Evolutionary conservation across 2,329 filamentous ascomycete genomes (phyloP).

Genomic region (Fusarium hainanense): DNA sequence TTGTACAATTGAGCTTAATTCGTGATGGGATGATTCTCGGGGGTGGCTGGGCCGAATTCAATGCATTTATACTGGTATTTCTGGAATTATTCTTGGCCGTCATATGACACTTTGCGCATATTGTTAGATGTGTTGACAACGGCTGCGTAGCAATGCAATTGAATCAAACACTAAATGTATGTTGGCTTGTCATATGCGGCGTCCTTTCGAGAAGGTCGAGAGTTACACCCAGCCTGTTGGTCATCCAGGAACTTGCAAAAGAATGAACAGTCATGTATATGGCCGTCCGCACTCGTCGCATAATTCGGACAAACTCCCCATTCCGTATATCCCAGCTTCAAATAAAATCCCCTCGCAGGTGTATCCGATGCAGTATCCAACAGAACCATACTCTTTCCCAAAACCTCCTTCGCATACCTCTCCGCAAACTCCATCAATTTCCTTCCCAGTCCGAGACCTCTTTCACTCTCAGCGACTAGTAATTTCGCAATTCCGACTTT

Average conservation of each 20-base stretch:
- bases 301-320: slow-evolving; percentile 6
- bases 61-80: not conserved
- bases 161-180: no score
- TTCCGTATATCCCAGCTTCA: not conserved
- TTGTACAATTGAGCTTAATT: not conserved
- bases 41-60: not conserved
- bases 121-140: no score
- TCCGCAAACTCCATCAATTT: slow-evolving; percentile 1
- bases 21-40: not conserved
- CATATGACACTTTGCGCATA: not conserved
- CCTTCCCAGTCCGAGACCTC: not conserved
- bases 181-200: no score
- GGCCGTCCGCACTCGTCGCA: not conserved
- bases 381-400: slow-evolving; percentile 6
- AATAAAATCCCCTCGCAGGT: not conserved
- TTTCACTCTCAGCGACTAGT: accelerated
- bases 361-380: not conserved
- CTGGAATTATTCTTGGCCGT: accelerated
- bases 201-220: no score
- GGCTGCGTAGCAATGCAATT: no score
- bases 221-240: no score
- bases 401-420: not conserved
- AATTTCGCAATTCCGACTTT: slow-evolving; percentile 1
- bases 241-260: not conserved
- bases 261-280: not conserved